These are phyloP conservation scores for Angophora floribunda DNA, from an alignment of 345 rosid species.

Conservation along the genomic window DNA sequence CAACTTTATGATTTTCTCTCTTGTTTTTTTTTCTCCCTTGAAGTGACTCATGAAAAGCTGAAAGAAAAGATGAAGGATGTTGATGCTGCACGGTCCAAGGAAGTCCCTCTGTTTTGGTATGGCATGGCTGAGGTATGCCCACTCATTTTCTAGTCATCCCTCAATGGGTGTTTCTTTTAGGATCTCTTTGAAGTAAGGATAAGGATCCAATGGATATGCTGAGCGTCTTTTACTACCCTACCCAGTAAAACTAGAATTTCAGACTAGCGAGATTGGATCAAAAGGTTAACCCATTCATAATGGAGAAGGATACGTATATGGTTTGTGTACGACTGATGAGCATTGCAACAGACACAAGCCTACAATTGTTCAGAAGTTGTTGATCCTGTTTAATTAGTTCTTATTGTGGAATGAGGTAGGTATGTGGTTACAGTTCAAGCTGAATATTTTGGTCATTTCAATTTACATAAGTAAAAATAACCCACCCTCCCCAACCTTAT, in stretches of 20 bases:
- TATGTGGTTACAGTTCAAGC: neutral
- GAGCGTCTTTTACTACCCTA: neutral
- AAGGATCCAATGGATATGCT: neutral
- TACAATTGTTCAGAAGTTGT: neutral
- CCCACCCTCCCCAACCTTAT: neutral
- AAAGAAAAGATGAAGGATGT: slow-evolving; percentile 66
- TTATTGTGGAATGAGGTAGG: neutral
- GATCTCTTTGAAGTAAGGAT: neutral
- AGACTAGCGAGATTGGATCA: neutral
- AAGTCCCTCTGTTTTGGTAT: slow-evolving; percentile 63
- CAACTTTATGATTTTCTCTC: neutral
- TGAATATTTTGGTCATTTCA: neutral
- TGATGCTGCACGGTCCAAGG: slow-evolving; percentile 53
- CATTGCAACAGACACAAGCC: neutral
- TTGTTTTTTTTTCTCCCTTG: neutral
- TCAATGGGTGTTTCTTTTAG: neutral
- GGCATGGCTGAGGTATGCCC: slow-evolving; percentile 82
- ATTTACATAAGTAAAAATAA: neutral
- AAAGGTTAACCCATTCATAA: neutral
- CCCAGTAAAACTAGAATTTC: neutral
- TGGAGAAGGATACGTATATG: neutral
- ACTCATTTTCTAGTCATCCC: neutral
- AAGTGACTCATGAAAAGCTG: slow-evolving; percentile 57
- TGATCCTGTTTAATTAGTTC: neutral
- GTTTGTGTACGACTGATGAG: neutral